These are phyloP conservation scores for Physcomitrium patens DNA, from an alignment of 225 moss, liverwort and hornwort species.

Conservation along the genomic window DNA sequence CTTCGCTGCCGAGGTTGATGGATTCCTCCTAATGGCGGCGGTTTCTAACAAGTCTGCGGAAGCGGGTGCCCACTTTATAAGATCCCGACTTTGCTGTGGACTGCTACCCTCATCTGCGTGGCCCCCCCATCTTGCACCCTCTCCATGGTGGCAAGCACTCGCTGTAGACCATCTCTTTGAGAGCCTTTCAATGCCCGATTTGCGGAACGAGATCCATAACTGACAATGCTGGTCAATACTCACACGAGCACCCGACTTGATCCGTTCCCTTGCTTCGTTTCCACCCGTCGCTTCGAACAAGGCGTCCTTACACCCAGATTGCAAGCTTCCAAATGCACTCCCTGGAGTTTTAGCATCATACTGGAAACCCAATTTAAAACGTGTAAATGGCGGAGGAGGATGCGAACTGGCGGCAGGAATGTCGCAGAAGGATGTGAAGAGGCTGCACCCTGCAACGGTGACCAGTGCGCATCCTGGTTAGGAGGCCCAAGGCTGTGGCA, in stretches of 20 bases:
- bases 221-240: too few relatives aligned
- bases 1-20: not conserved
- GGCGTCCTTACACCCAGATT: not conserved
- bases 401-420: constrained; percentile 33
- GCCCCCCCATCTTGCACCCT: not conserved
- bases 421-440: not conserved
- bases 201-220: not conserved
- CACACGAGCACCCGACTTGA: not conserved
- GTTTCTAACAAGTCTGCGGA: too few relatives aligned
- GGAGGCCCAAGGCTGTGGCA: too few relatives aligned
- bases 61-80: too few relatives aligned
- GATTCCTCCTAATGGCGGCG: too few relatives aligned
- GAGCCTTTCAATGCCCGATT: not conserved
- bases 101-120: not conserved
- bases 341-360: not conserved
- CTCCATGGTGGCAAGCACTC: not conserved
- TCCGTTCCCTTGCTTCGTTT: too few relatives aligned
- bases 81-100: not conserved
- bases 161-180: not conserved
- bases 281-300: too few relatives aligned
- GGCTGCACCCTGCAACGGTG: not conserved
- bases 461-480: not conserved
- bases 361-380: not conserved
- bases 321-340: not conserved
- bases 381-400: not conserved